Conservation (phyloP, 2,329 filamentous ascomycete species). For the Endothia cerciana region DNA sequence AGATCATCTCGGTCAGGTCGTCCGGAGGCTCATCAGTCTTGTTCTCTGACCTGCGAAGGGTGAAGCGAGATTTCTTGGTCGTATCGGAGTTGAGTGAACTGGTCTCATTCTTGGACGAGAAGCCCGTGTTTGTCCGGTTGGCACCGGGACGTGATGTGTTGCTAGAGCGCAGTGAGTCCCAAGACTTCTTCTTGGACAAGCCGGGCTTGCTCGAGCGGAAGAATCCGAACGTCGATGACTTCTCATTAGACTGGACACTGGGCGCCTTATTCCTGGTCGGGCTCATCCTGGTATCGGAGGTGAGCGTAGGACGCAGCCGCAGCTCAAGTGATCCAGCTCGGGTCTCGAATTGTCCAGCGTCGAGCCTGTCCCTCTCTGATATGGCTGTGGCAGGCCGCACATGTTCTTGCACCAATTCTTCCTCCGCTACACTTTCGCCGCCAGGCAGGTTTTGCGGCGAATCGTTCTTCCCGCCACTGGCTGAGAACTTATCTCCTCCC, state of each 20-base stretch:
- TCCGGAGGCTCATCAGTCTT: constrained; percentile 72
- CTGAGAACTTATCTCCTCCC: constrained; percentile 53
- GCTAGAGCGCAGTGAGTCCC: constrained; percentile 56
- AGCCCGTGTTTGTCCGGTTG: constrained; percentile 51
- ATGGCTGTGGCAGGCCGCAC: constrained; percentile 39
- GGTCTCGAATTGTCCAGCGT: constrained; percentile 54
- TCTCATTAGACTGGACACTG: constrained; percentile 54
- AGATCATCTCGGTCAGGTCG: constrained; percentile 96
- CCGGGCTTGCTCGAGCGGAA: constrained; percentile 53
- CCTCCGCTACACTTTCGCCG: constrained; percentile 53
- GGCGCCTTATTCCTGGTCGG: constrained; percentile 50
- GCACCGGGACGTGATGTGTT: constrained; percentile 48
- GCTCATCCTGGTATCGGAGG: constrained; percentile 50
- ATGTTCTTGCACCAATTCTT: constrained; percentile 38
- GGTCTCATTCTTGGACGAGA: constrained; percentile 44
- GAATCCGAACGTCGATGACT: constrained; percentile 53
- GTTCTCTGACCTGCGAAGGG: constrained; percentile 49
- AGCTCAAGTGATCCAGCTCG: constrained; percentile 78
- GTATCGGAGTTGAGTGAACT: constrained; percentile 43
- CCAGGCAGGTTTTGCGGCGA: constrained; percentile 56
- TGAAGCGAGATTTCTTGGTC: constrained; percentile 60
- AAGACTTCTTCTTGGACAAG: constrained; percentile 56
- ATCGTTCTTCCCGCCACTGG: constrained; percentile 54
- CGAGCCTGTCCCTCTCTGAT: constrained; percentile 48
- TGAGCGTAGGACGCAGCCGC: constrained; percentile 81